Percentiles rank a stretch among this genome's conserved stretches.
Conservation (phyloP, 192 early-diverging fungal species). For the Cetraspora pellucida region DNA sequence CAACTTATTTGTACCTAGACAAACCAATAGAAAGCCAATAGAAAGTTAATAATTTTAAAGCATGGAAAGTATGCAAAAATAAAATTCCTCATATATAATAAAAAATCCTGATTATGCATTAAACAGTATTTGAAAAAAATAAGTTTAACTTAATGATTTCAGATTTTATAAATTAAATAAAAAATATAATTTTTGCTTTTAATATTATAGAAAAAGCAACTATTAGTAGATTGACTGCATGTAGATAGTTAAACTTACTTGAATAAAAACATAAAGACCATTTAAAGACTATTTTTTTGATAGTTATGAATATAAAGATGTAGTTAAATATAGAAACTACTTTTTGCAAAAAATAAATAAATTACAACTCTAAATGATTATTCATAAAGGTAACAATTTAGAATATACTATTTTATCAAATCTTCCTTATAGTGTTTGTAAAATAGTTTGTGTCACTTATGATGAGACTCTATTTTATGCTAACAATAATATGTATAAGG, state of each 20-base stretch:
- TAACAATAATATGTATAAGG: not conserved
- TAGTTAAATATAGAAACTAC: not conserved
- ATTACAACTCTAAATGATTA: constrained; percentile 10
- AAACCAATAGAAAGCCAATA: not conserved
- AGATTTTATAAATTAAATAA: constrained; percentile 3
- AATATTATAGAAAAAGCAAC: not conserved
- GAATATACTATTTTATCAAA: not conserved
- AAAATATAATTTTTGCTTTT: not conserved
- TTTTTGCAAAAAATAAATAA: not conserved
- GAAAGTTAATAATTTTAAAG: not conserved
- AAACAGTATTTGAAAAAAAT: not conserved
- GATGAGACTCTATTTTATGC: constrained; percentile 9
- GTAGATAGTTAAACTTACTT: too few species aligned
- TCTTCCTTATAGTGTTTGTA: not conserved
- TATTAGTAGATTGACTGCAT: not conserved
- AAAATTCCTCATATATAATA: not conserved
- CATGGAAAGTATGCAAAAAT: not conserved
- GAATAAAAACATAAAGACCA: too few species aligned
- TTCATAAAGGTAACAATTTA: not conserved
- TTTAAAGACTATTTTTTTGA: too few species aligned
- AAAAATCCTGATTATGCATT: not conserved
- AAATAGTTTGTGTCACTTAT: not conserved
- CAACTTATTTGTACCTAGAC: constrained; percentile 4
- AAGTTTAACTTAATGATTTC: not conserved
- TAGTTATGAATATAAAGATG: too few species aligned